Percentiles rank a stretch among this genome's conserved stretches.
Evolutionary conservation across 306 rosid genomes (phyloP).

Genomic region (Aeschynomene evenia): DNA sequence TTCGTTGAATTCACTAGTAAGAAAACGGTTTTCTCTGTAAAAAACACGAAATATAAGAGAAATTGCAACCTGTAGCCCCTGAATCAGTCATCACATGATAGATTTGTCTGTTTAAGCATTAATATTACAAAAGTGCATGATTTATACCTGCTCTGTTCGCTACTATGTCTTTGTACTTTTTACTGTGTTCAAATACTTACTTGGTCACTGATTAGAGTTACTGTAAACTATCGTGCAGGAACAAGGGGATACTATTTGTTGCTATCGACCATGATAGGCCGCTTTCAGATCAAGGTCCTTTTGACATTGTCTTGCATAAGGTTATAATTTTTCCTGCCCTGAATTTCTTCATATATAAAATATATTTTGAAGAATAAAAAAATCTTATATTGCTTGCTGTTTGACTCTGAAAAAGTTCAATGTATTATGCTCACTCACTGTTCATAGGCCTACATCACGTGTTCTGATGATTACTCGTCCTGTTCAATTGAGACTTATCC

Average conservation of each 20-base stretch:
- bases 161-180: background rate
- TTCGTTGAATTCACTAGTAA: background rate
- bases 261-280: slow-evolving; percentile 74
- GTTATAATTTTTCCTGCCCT: slow-evolving; percentile 34
- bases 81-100: background rate
- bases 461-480: background rate
- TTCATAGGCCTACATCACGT: background rate
- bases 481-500: slow-evolving; percentile 21
- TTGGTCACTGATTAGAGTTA: slow-evolving; percentile 17
- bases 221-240: slow-evolving; percentile 50
- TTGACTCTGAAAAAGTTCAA: background rate
- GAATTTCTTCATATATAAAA: background rate
- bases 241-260: slow-evolving; percentile 76
- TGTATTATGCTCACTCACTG: background rate
- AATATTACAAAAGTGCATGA: background rate
- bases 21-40: background rate
- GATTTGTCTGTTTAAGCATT: background rate
- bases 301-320: slow-evolving; percentile 87
- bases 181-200: slow-evolving; percentile 1
- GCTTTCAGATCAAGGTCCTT: slow-evolving; percentile 88
- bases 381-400: background rate
- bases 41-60: background rate
- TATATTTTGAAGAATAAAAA: background rate
- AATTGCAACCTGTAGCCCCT: background rate
- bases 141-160: background rate